Evolutionary conservation across 371 early-diverging fungal species (phyloP).

Genomic region (Haplosporangium sp.): DNA sequence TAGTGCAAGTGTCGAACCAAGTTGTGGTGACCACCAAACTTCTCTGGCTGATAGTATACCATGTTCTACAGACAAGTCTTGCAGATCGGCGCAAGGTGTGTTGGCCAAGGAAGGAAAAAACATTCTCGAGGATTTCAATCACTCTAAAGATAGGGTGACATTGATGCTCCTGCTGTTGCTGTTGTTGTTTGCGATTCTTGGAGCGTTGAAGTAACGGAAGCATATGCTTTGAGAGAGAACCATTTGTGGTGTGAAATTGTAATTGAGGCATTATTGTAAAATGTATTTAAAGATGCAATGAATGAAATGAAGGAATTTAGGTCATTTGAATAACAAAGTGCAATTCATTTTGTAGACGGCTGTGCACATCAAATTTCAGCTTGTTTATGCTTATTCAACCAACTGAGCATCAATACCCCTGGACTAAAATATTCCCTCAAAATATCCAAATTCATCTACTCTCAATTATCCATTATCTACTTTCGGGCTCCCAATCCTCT

Average conservation of each 20-base stretch:
- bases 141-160: not conserved
- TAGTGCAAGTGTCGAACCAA: not conserved
- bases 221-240: not conserved
- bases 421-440: not conserved
- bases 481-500: not conserved
- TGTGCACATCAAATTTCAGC: too few relatives aligned
- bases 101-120: not conserved
- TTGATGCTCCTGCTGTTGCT: not conserved
- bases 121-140: not conserved
- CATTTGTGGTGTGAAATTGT: not conserved
- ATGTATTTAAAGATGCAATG: too few relatives aligned
- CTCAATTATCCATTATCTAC: not conserved
- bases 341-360: too few relatives aligned
- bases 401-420: not conserved
- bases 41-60: not conserved
- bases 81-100: not conserved
- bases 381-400: not conserved
- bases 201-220: not conserved
- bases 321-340: too few relatives aligned
- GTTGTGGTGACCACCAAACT: not conserved
- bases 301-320: too few relatives aligned
- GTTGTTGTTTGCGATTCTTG: not conserved
- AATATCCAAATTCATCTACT: not conserved
- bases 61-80: not conserved
- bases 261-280: not conserved